Conservation (phyloP, 306 rosid genomes). For the Datisca glomerata region DNA sequence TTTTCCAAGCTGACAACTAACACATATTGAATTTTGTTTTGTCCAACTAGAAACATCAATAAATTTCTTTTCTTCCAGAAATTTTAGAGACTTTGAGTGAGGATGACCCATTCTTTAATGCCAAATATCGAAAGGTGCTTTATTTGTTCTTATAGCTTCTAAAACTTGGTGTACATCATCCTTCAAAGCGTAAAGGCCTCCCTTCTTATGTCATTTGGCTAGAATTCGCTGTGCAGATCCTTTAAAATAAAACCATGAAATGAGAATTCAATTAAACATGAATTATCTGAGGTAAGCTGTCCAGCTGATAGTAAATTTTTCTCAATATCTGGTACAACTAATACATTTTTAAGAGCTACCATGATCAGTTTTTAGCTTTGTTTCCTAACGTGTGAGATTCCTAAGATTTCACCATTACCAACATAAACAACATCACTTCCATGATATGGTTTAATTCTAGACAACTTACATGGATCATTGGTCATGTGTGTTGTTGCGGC, state of each 20-base stretch:
- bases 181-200: background rate
- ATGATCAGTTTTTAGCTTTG: background rate
- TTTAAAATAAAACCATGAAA: background rate
- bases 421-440: background rate
- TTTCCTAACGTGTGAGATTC: background rate
- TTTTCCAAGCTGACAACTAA: constrained; percentile 2
- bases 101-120: constrained; percentile 1
- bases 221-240: background rate
- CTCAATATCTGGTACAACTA: background rate
- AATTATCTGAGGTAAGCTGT: background rate
- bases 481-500: background rate
- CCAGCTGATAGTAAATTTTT: background rate
- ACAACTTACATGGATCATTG: background rate
- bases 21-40: background rate
- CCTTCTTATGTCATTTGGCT: background rate
- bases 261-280: background rate
- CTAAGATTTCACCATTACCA: background rate
- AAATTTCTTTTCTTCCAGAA: background rate
- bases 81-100: background rate
- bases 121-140: background rate
- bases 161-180: background rate
- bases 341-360: background rate
- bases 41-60: background rate
- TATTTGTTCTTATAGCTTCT: background rate
- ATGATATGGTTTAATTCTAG: background rate